Evolutionary conservation across 768 basidiomycete species (phyloP).

Genomic region (Suillus spraguei): DNA sequence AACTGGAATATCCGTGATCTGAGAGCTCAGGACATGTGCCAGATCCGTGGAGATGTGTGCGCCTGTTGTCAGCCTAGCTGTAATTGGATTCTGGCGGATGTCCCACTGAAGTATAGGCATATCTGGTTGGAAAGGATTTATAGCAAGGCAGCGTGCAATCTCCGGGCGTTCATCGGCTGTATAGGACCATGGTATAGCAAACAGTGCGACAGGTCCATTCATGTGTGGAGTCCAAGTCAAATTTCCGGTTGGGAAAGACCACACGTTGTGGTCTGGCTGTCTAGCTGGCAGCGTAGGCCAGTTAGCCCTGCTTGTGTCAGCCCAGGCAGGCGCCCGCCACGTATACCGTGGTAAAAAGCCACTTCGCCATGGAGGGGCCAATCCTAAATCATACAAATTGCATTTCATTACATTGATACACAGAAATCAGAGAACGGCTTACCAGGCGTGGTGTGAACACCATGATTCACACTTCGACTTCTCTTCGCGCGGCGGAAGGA

Average conservation of each 20-base stretch:
- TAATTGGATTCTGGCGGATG: constrained; percentile 34
- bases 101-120: constrained; percentile 40
- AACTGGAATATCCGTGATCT: constrained; percentile 24
- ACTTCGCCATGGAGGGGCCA: constrained; percentile 6
- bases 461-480: constrained; percentile 22
- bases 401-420: not conserved
- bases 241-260: constrained; percentile 27
- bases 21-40: constrained; percentile 25
- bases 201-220: constrained; percentile 26
- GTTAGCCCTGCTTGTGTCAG: not conserved
- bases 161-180: constrained; percentile 21
- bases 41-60: constrained; percentile 28
- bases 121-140: constrained; percentile 32
- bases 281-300: constrained; percentile 17
- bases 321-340: constrained; percentile 2
- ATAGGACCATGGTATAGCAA: constrained; percentile 26
- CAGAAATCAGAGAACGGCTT: not conserved
- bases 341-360: not conserved
- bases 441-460: constrained; percentile 23
- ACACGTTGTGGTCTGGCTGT: constrained; percentile 24
- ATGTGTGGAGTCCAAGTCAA: constrained; percentile 31
- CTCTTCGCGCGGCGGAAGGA: not conserved
- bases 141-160: constrained; percentile 31
- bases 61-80: constrained; percentile 33
- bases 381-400: constrained; percentile 13